These are phyloP conservation scores for Microcera coccophila DNA, from an alignment of 2,329 filamentous ascomycete genomes.

Conservation along the genomic window DNA sequence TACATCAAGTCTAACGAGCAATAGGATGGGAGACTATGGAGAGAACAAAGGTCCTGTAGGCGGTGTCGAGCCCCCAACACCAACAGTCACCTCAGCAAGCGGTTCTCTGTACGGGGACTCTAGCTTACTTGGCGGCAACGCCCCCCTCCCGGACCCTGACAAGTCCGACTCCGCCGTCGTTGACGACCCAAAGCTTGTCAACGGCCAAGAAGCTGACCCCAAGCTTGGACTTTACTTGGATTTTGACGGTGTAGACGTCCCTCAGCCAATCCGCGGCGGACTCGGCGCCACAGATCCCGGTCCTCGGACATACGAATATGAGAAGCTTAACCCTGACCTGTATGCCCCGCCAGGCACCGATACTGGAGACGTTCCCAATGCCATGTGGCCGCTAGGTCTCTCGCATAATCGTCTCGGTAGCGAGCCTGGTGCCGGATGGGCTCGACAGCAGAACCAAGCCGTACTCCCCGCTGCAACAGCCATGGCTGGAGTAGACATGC, in stretches of 20 bases:
- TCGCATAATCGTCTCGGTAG: slow-evolving; percentile 62
- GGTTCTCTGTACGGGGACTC: slow-evolving; percentile 41
- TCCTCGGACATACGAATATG: slow-evolving; percentile 64
- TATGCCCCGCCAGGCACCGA: slow-evolving; percentile 71
- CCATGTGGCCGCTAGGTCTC: slow-evolving; percentile 68
- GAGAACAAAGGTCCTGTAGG: slow-evolving; percentile 42
- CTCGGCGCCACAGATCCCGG: slow-evolving; percentile 63
- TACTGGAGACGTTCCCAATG: slow-evolving; percentile 64
- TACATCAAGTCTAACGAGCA: too few species aligned
- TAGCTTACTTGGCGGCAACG: slow-evolving; percentile 39
- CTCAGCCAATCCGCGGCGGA: slow-evolving; percentile 61
- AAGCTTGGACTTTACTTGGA: slow-evolving; percentile 58
- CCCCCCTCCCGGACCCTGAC: slow-evolving; percentile 34
- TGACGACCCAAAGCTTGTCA: slow-evolving; percentile 38
- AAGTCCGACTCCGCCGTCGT: slow-evolving; percentile 38
- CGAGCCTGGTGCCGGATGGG: slow-evolving; percentile 61
- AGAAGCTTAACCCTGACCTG: slow-evolving; percentile 67
- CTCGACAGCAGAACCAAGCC: slow-evolving; percentile 65
- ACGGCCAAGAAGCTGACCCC: slow-evolving; percentile 48
- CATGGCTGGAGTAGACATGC: slow-evolving; percentile 75
- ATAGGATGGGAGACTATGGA: too few species aligned
- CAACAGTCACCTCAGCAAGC: slow-evolving; percentile 34
- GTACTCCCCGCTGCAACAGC: slow-evolving; percentile 64
- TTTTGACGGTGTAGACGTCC: slow-evolving; percentile 54
- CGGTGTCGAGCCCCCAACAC: slow-evolving; percentile 37